These are phyloP conservation scores for Escovopsis sp. DNA, from an alignment of 2,329 filamentous ascomycete species.

Conservation along the genomic window DNA sequence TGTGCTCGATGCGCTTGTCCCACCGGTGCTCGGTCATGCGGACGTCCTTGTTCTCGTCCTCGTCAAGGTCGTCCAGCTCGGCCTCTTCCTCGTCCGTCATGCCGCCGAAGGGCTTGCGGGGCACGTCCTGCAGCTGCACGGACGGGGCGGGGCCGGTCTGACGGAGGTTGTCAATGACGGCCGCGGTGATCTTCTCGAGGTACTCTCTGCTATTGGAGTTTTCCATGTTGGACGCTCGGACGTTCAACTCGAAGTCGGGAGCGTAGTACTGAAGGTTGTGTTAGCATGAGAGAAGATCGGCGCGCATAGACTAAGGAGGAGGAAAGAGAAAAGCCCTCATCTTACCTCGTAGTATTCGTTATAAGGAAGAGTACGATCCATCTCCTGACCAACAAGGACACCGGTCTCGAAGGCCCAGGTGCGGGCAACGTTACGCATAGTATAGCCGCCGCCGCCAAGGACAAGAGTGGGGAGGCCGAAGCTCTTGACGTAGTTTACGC, in stretches of 20 bases:
- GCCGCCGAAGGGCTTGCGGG: slow-evolving; percentile 44
- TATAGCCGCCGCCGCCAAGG: slow-evolving; percentile 90
- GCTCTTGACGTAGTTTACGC: slow-evolving; percentile 80
- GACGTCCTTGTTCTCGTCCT: slow-evolving; percentile 72
- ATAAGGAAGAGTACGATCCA: slow-evolving; percentile 74
- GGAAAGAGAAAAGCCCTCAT: background rate
- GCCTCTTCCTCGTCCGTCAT: slow-evolving; percentile 54
- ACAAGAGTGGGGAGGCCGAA: slow-evolving; percentile 79
- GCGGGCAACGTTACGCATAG: slow-evolving; percentile 88
- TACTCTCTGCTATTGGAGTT: slow-evolving; percentile 80
- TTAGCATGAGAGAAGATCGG: slow-evolving; percentile 8
- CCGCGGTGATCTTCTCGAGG: slow-evolving; percentile 65
- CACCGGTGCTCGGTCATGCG: slow-evolving; percentile 69
- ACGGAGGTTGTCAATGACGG: slow-evolving; percentile 72
- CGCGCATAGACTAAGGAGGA: no score
- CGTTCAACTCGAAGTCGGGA: slow-evolving; percentile 80
- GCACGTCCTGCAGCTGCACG: slow-evolving; percentile 75
- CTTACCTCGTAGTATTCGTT: slow-evolving; percentile 83
- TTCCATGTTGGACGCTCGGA: slow-evolving; percentile 75
- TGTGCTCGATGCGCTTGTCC: slow-evolving; percentile 62
- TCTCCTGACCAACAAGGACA: slow-evolving; percentile 67
- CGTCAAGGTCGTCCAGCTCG: slow-evolving; percentile 55
- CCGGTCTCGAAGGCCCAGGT: slow-evolving; percentile 97
- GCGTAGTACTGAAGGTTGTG: slow-evolving; percentile 60
- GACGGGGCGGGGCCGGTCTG: slow-evolving; percentile 79